Conservation (phyloP, 2,329 filamentous ascomycete species). For the Polychaeton citri region DNA sequence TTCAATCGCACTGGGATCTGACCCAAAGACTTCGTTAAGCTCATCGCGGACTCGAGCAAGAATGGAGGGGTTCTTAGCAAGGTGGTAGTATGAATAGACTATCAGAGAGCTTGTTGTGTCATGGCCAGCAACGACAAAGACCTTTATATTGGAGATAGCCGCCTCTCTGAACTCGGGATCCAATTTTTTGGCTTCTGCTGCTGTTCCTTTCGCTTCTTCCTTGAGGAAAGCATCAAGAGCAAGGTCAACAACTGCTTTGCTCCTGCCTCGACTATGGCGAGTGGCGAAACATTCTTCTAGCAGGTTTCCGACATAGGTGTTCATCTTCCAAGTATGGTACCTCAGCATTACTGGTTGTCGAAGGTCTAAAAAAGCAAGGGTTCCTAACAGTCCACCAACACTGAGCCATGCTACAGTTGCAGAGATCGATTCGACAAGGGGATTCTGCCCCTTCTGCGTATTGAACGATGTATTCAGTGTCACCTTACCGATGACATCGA, state of each 20-base stretch:
- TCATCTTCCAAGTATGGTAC: constrained; percentile 17
- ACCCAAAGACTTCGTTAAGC: constrained; percentile 36
- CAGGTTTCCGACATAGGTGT: constrained; percentile 16
- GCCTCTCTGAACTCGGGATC: constrained; percentile 20
- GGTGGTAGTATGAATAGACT: constrained; percentile 24
- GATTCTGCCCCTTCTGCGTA: constrained; percentile 13
- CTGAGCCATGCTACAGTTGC: no score
- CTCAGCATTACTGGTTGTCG: constrained; percentile 2
- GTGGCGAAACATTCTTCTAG: constrained; percentile 22
- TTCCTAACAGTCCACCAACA: constrained; percentile 15
- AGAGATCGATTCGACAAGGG: constrained; percentile 15
- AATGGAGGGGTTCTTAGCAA: constrained; percentile 19
- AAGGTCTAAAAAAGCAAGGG: constrained; percentile 7
- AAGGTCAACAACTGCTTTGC: constrained; percentile 15
- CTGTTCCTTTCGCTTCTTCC: constrained; percentile 6
- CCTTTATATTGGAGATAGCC: constrained; percentile 21
- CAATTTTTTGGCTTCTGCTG: constrained; percentile 7
- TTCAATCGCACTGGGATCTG: constrained; percentile 6
- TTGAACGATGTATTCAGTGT: constrained; percentile 19
- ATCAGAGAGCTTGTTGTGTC: constrained; percentile 24
- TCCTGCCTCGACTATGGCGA: constrained; percentile 6
- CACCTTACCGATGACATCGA: constrained; percentile 23
- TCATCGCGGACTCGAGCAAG: constrained; percentile 29
- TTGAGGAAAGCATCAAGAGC: constrained; percentile 23
- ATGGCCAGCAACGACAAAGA: constrained; percentile 27